Evolutionary conservation across 768 basidiomycete genomes (phyloP), one percentile per base, ranked within the genome.

Genomic region (Calocera cornea): DNA sequence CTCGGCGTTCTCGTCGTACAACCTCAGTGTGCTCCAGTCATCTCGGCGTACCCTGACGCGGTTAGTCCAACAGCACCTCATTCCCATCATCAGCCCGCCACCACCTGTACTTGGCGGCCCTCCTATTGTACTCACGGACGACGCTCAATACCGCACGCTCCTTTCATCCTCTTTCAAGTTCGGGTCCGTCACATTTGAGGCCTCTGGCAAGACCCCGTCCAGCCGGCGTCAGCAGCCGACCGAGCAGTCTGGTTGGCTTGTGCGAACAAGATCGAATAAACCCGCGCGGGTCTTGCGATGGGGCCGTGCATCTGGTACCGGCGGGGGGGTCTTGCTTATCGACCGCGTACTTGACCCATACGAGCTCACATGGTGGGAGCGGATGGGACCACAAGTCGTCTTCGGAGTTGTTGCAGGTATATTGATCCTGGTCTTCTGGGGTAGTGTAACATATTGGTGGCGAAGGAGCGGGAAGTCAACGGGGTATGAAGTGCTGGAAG

Each of bases 401-500:
- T 85, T 89, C 2, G 84, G 84, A 1, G 77, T 78, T 0, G 71
- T 85, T 29, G 90, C 88, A 3, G 73, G 88, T 33, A 44, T 83
- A 33, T 69, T 84, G 11, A 89, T 92, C 69, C 82, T 84, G 69
- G 73, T 78, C 11, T 88, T 93, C 76, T 89, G 92, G 77, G 84
- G 85, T 73, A 86, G 82, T n/a, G 86, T 89, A 24, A 79, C 85
- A 67, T 77, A 79, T 66, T 74, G 90, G 65, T 94, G 91, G 90
- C 80, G 81, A 70, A 77, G 81, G 72, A 90, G 91, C 74, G 84
- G 84, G 66, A 88, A 85, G 34, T 89, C 92, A 76, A 88, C 91
- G 38, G 93, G 90, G 40, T 97, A 92, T 75, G 93, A 95, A 75
- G 92, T 94, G 27, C 77, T 89, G 40, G 93, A 92, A 54, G 91